Evolutionary conservation across 2,329 filamentous ascomycete species (phyloP), one percentile per base, ranked within the genome.

Genomic region (Penicillium aurantiogriseum): DNA sequence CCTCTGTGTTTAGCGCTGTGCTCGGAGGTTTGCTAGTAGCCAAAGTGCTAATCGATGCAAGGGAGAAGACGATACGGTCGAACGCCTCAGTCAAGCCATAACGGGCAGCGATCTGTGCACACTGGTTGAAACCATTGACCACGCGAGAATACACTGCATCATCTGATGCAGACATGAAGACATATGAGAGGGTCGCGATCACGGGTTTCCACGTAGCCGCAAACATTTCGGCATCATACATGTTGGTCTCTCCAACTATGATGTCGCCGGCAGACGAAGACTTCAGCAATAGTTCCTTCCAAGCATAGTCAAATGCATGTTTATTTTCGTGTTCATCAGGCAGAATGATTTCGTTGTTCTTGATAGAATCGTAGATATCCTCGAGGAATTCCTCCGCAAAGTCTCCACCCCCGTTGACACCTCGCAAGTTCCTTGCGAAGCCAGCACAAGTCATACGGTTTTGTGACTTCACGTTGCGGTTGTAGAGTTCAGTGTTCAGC

Each of bases 161-260:
- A 69, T 99, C 95, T 0, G 92, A 96, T 17, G 95, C 95, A 36
- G 93, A 97, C 88, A 97, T 96, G 79, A 99, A 99, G 4, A 99
- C 94, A 71, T 97, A 99, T 13, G 94, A 95, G 54, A 99, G 80
- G 0, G 95, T 97, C 4, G 94, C 92, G 38, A 99, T 84, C 49
- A 99, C 92, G 0, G 95, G 93, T 71, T 86, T 92, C 94, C 95
- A 99, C 0, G 92, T 97, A 23, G 92, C 89, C 56, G 89, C 87
- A 73, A 99, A 99, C 91, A 99, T 97, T 71, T 99, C 92, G 4
- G 92, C 91, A 74, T 99, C 95, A 74, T 91, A 99, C 39, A 96
- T 87, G 70, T 97, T 97, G 5, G 93, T 96, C 64, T 96, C 84
- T 72, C 92, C 95, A 31, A 93, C 80, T 35, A 89, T 79, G 44